Evolutionary conservation across 257 asterid species (phyloP), one percentile per base, ranked within the genome.

Genomic region (Solanum pimpinellifolium): DNA sequence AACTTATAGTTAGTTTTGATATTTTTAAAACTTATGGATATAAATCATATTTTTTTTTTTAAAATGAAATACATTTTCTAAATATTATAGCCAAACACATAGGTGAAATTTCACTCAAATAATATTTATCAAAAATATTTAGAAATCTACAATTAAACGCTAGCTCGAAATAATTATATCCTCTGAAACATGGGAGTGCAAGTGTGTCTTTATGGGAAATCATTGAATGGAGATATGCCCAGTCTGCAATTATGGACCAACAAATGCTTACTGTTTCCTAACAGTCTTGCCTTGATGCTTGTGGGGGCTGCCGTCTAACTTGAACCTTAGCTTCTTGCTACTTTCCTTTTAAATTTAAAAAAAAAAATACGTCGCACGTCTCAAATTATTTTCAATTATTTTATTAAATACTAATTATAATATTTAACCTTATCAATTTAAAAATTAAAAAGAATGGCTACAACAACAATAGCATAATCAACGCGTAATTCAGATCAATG

Each of bases 231-330:
- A 27, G 62, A 77, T 77, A 77, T 77, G 62, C 6, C 15, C 65
- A n/a, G n/a, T n/a, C 25, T 78, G 68, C 85, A 29, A 29, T 80
- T 80, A 80, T 29, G 44, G 44, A 80, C 85, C 69, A 80, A 16
- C 46, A 31, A 80, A 47, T 27, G 66, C 18, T 47, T 29, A 80
- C 68, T 80, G 84, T 80, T 47, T 16, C 18, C 9, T 9, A 46
- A 80, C 84, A 80, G 68, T 16, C 6, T 16, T 27, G 18, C 65
- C 23, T 46, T 46, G 35, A 27, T 78, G n/a, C 5, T 78, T 46
- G 42, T 80, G 41, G 84, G 68, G 42, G 47, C 42, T 46, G 41
- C 31, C 83, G 35, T 76, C 35, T 11, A 52, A 37, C 59, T 76
- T 76, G 23, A 76, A 76, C 83, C 83, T 70, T 70, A 31, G 42